phyloP scores from a whole-genome alignment of 2,329 filamentous ascomycete species.

The Colletotrichum cuscutae region DNA sequence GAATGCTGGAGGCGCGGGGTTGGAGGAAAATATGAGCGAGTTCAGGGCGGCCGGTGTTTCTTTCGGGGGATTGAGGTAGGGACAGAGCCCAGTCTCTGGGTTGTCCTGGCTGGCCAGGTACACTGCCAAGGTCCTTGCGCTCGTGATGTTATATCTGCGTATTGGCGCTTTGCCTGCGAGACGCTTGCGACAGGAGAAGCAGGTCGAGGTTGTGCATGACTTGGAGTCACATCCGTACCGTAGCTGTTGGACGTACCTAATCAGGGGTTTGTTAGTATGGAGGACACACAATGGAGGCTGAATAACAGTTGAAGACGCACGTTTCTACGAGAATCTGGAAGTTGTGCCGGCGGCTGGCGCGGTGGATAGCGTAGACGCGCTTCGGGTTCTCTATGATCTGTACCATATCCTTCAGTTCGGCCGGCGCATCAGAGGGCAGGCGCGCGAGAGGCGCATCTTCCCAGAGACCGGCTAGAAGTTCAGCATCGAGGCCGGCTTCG shows the following conservation, averaged over 20 bases:
- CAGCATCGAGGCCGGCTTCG: constrained; percentile 51
- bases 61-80: constrained; percentile 54
- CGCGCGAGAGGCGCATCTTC: constrained; percentile 66
- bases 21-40: constrained; percentile 58
- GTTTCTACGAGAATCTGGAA: constrained; percentile 76
- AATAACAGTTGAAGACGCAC: constrained; percentile 52
- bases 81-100: constrained; percentile 76
- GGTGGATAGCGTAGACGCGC: constrained; percentile 69
- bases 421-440: constrained; percentile 69
- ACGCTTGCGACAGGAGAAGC: constrained; percentile 80
- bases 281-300: not conserved
- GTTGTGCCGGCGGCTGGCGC: constrained; percentile 68
- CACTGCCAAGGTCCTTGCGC: constrained; percentile 82
- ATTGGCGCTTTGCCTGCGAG: constrained; percentile 74
- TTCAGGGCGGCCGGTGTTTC: constrained; percentile 56
- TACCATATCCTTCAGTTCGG: constrained; percentile 64
- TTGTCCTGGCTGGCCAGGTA: constrained; percentile 85
- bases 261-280: constrained; percentile 34
- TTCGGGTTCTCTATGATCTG: constrained; percentile 70
- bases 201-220: constrained; percentile 79
- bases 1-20: constrained; percentile 39
- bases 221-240: constrained; percentile 79
- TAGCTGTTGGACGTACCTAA: constrained; percentile 83
- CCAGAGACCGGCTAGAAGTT: constrained; percentile 69
- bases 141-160: constrained; percentile 82